Evolutionary conservation across 345 rosid genomes (phyloP).

Genomic region (Murraya koenigii): DNA sequence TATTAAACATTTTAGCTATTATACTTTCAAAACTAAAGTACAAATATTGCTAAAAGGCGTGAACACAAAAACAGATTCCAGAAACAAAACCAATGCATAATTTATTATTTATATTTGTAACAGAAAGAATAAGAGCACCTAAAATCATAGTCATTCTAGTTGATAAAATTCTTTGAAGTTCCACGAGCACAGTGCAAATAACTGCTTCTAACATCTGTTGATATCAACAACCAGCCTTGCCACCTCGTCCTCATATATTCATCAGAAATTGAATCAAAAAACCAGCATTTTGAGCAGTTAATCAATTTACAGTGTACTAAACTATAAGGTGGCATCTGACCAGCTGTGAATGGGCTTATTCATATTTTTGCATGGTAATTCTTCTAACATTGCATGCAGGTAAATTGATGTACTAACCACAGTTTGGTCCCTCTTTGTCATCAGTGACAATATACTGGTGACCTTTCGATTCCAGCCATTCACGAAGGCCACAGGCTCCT

Average conservation of each 20-base stretch:
- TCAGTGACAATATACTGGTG: constrained; percentile 87
- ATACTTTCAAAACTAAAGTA: too few species aligned
- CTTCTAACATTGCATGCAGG: not conserved
- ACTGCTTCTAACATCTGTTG: not conserved
- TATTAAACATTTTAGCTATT: not conserved
- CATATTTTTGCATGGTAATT: not conserved
- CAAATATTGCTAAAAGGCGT: too few species aligned
- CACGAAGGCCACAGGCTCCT: constrained; percentile 69
- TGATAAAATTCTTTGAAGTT: not conserved
- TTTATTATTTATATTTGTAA: not conserved
- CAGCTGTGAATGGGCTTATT: not conserved
- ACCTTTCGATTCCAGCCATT: constrained; percentile 81
- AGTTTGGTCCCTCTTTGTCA: constrained; percentile 84
- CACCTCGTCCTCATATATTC: not conserved
- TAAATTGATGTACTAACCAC: constrained; percentile 37
- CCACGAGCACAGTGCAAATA: not conserved
- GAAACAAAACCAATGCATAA: not conserved
- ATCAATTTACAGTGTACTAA: not conserved
- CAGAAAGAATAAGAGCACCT: not conserved
- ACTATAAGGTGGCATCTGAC: not conserved
- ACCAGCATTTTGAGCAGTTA: not conserved
- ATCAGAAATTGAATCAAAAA: not conserved
- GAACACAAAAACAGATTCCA: not conserved
- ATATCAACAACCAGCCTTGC: not conserved
- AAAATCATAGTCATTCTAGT: not conserved